Conservation (phyloP, 2,329 filamentous ascomycete genomes). For the Periconia digitata region DNA sequence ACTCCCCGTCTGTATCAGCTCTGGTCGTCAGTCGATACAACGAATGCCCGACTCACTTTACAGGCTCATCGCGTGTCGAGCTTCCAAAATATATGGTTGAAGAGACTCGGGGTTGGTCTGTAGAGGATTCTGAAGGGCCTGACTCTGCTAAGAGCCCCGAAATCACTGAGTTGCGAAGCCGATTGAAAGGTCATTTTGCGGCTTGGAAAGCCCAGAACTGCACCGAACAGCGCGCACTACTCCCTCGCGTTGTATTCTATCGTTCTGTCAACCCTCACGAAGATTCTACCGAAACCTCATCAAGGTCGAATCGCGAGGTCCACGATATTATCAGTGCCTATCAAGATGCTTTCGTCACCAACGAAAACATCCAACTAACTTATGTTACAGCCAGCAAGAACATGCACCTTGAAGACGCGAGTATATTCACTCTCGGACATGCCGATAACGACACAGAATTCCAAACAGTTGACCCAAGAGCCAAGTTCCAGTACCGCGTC, state of each 20-base stretch:
- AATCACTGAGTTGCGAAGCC: not conserved
- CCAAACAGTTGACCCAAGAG: not conserved
- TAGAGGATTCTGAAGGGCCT: too few species aligned
- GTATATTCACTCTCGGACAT: not conserved
- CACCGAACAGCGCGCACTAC: too few species aligned
- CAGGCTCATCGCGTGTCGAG: not conserved
- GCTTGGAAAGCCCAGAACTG: not conserved
- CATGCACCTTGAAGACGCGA: not conserved
- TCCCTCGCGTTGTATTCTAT: not conserved
- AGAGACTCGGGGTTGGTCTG: too few species aligned
- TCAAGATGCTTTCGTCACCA: not conserved
- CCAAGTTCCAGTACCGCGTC: not conserved
- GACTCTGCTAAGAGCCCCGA: too few species aligned
- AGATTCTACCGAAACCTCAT: too few species aligned
- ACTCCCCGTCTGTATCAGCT: not conserved
- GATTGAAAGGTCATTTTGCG: not conserved
- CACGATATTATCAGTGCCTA: not conserved
- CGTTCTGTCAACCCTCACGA: not conserved
- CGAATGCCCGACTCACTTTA: not conserved
- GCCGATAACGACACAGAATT: not conserved
- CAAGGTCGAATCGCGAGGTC: not conserved
- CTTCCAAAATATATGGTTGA: too few species aligned
- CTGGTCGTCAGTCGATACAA: not conserved
- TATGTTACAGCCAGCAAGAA: not conserved
- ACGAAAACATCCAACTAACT: not conserved